Evolutionary conservation across 2,329 filamentous ascomycete genomes (phyloP), one percentile per base, ranked within the genome.

Genomic region (Elsinoe batatas): DNA sequence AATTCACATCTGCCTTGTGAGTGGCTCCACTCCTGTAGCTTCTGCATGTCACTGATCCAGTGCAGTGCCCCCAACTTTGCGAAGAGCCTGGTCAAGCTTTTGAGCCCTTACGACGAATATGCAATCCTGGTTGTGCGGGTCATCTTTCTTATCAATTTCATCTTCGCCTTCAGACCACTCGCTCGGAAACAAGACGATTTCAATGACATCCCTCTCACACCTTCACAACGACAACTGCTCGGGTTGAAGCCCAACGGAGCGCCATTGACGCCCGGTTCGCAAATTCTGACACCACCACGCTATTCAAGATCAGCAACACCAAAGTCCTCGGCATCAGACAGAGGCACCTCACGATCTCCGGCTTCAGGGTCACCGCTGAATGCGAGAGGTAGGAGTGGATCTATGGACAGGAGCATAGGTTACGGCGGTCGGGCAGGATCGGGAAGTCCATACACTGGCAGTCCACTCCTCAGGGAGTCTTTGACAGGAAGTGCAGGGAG

Each of bases 151-250:
- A 40, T 63, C 58, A 95, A 95, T 70, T 86, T 95, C 54, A 67
- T 74, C 59, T 64, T 84, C 55, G 87, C 89, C 36, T 73, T 88
- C 57, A 74, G 82, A 44, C 93, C 91, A 2, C 78, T 95, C 11
- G 71, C 89, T 64, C 80, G 84, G 60, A 77, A 79, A 42, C 78
- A 77, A 62, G 93, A 97, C 69, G 80, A 90, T 60, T 79, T 96
- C 60, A 76, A 83, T 69, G 93, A 98, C 69, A 95, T 98, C 51
- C 83, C 91, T 59, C 79, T 98, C 61, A 96, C 91, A 0, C 84
- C 88, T n/a, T 83, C 84, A 11, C 93, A 97, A 74, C 86, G 91
- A 59, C 79, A 84, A 60, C 79, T 95, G 12, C 81, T 98, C 53
- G 91, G 90, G 47, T 81, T 98, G 3, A 80, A 85, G 37, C 84